Percentiles rank a stretch among this genome's conserved stretches.
These are phyloP conservation scores for Pholiota molesta DNA, from an alignment of 768 basidiomycete species.

Conservation along the genomic window DNA sequence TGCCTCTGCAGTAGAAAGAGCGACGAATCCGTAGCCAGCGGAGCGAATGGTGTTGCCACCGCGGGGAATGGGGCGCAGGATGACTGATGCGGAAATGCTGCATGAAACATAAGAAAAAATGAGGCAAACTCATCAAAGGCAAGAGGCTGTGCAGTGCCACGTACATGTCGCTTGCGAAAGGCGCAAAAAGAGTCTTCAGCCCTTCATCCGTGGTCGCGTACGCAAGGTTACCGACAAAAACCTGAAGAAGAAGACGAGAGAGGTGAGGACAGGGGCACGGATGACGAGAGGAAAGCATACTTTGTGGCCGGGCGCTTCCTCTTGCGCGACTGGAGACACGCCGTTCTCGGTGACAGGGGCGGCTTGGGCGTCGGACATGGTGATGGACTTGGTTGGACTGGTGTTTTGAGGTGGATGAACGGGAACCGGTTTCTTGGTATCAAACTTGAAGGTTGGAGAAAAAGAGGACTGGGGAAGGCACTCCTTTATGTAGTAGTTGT, in stretches of 20 bases:
- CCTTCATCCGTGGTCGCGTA: slow-evolving; percentile 93
- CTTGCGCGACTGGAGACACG: slow-evolving; percentile 80
- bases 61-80: slow-evolving; percentile 69
- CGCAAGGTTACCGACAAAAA: slow-evolving; percentile 95
- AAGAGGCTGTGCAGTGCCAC: slow-evolving; percentile 54
- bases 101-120: slow-evolving; percentile 17
- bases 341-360: slow-evolving; percentile 82
- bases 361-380: slow-evolving; percentile 92
- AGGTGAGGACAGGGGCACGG: slow-evolving; percentile 22
- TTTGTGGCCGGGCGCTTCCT: slow-evolving; percentile 82
- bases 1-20: slow-evolving; percentile 78
- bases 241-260: slow-evolving; percentile 45
- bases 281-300: slow-evolving; percentile 40
- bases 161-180: slow-evolving; percentile 86
- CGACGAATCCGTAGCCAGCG: slow-evolving; percentile 93
- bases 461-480: slow-evolving; percentile 37
- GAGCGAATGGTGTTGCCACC: slow-evolving; percentile 57
- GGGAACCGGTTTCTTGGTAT: slow-evolving; percentile 81
- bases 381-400: slow-evolving; percentile 55
- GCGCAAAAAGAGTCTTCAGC: slow-evolving; percentile 93
- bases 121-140: slow-evolving; percentile 18
- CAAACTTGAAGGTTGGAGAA: slow-evolving; percentile 83
- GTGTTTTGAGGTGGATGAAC: slow-evolving; percentile 52
- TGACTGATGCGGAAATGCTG: slow-evolving; percentile 84
- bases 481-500: slow-evolving; percentile 38